Percentiles rank a stretch among this genome's conserved stretches.
Conservation (phyloP, 2,329 filamentous ascomycete species). For the Beauveria caledonica region DNA sequence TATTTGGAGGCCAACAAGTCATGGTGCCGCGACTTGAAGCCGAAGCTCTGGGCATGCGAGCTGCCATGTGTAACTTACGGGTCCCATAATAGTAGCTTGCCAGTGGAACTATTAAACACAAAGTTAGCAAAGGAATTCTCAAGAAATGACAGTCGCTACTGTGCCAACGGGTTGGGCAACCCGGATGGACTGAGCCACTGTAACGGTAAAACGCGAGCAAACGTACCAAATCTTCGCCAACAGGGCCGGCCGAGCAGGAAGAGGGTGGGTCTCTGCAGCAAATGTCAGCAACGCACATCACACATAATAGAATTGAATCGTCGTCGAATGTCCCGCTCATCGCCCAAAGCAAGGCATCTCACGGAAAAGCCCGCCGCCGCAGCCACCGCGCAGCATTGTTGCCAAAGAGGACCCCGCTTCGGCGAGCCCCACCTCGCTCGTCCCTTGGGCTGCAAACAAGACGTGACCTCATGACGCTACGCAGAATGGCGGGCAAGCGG, state of each 20-base stretch:
- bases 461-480: constrained; percentile 14
- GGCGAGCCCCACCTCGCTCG: constrained; percentile 28
- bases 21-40: background rate
- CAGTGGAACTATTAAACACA: constrained; percentile 74
- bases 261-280: constrained; percentile 83
- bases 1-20: constrained; percentile 1
- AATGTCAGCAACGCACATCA: constrained; percentile 15
- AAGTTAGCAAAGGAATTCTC: constrained; percentile 17
- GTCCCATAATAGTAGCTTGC: constrained; percentile 99
- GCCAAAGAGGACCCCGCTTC: constrained; percentile 27
- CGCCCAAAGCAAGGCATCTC: background rate
- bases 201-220: constrained; percentile 20
- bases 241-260: constrained; percentile 94
- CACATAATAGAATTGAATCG: constrained; percentile 4
- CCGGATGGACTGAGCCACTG: constrained; percentile 15
- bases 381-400: constrained; percentile 4
- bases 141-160: background rate
- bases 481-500: constrained; percentile 18
- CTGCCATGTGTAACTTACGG: constrained; percentile 55
- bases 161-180: constrained; percentile 8
- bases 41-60: background rate
- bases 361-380: background rate
- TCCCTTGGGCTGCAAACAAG: constrained; percentile 20
- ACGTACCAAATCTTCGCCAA: constrained; percentile 96
- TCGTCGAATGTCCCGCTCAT: background rate